Base-by-base conservation (phyloP, 495 filamentous ascomycete species). In the Trichocladium antarcticum region DNA sequence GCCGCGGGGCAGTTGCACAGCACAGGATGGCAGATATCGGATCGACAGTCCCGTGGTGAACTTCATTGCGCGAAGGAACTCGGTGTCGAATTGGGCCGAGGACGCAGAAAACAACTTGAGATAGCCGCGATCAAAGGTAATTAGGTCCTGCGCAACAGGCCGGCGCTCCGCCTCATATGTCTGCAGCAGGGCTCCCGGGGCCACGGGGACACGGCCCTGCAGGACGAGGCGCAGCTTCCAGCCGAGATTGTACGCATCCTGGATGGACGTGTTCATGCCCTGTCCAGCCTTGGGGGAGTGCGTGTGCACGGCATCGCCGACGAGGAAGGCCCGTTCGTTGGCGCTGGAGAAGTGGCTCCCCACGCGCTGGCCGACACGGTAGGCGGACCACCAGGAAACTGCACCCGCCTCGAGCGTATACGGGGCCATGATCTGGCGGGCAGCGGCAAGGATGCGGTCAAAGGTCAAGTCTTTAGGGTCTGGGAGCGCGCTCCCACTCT, bases 131-230 rank as follows among this genome's bases (percentile, higher is more conserved):
- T 89, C 85, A 51, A 88, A 89, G 24, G 76, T 75, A 37, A 90
- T 84, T 6, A 90, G 73, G 47, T 85, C 76, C 45, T 83, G 73
- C 4, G 85, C 85, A 35, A 89, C 75, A 9, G 70, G 71, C 21
- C 79, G 74, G 5, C 85, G 74, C 56, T 89, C 85, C 0, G 68
- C 63, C 56, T 83, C 72, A 65, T 90, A 90, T 3, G 84, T 88
- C 22, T 69, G 68, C 3, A 90, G 69, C 17, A 89, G 69, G 0
- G 69, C 66, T 1, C 42, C 34, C 65, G 70, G 22, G 74, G 66
- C 0, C 70, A 57, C 36, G 7, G 14, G 15, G 5, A 45, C 19
- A 72, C 66, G 15, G 68, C 75, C 21, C 75, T 75, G 42, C 78
- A 65, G 22, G 2, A 83, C 81, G 29, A 75, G 62, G 0, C 75